Evolutionary conservation across 495 filamentous ascomycete species (phyloP), one percentile per base, ranked within the genome.

Genomic region (Penicillium silybi): DNA sequence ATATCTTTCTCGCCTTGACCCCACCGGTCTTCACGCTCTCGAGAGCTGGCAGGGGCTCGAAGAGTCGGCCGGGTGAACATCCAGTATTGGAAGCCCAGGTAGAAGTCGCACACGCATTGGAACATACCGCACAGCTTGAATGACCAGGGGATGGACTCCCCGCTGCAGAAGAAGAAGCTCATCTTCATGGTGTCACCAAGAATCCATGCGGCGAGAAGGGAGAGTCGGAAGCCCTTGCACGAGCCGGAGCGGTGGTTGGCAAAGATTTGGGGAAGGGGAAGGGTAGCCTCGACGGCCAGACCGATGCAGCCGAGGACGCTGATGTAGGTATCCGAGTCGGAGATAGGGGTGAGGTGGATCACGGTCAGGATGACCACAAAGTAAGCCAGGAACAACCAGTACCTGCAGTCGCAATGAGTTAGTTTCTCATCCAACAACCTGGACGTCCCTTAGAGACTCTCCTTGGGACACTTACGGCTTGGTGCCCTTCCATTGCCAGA

Each of bases 101-200:
- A 87, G 23, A 76, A 62, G 72, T 98, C 93, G 65, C 95, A 95
- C 6, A 76, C 65, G 56, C 89, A 90, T 74, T 98, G 93, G 69
- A 97, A 93, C 32, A 95, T 80, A 52, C 88, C 93, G 61, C 93
- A 97, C 42, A 92, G 54, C 70, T 95, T 95, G 75, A 98, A 98
- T 2, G 90, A 83, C 79, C 81, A 82, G 0, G 92, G 89, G 41
- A 98, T 89, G 38, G 63, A 58, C 45, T 85, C 81, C 23, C 75
- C 74, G 11, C 87, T 85, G 29, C 78, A 83, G 66, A 90, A 91
- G 72, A 97, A 97, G 75, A 88, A 98, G 41, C 85, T 85, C 83
- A 96, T 88, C 77, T 98, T 98, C 87, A 96, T 95, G 29, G 82
- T 73, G 71, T 98, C 93, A 56, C 93, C 93, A 11, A 89, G 67